These are phyloP conservation scores for Aspergillus calidoustus DNA, from an alignment of 2,329 filamentous ascomycete species.

Conservation along the genomic window DNA sequence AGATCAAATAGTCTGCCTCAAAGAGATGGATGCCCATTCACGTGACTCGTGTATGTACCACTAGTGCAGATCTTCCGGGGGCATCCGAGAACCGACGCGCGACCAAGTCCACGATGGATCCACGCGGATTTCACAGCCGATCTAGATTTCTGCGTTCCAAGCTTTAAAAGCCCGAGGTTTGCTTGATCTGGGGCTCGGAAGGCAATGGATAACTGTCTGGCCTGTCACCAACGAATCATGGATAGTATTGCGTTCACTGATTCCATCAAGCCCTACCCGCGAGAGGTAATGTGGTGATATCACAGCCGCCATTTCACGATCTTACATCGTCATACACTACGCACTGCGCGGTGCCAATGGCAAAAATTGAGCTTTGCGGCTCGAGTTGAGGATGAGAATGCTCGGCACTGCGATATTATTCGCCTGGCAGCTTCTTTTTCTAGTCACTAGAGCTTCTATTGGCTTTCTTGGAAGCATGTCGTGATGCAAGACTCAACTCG, in stretches of 20 bases:
- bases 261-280: not conserved
- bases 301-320: slow-evolving; percentile 17
- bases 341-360: slow-evolving; percentile 4
- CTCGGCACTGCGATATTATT: not conserved
- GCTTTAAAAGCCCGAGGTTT: not conserved
- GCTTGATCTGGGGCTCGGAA: not conserved
- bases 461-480: slow-evolving; percentile 13
- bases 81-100: not conserved
- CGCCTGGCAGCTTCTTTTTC: not conserved
- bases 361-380: not conserved
- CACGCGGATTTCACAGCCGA: not conserved
- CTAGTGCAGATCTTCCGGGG: not conserved
- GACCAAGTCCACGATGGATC: not conserved
- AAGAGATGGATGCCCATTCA: not conserved
- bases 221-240: not conserved
- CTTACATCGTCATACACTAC: slow-evolving; percentile 8
- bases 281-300: slow-evolving; percentile 22
- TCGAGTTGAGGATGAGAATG: not conserved
- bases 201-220: not conserved
- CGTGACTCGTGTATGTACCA: not conserved
- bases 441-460: slow-evolving; percentile 9
- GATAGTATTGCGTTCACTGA: slow-evolving; percentile 11
- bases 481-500: slow-evolving; percentile 25
- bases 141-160: not conserved
- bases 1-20: not conserved